These are phyloP conservation scores for Brassica hybrid DNA, from an alignment of 441 rosid genomes.

Conservation along the genomic window DNA sequence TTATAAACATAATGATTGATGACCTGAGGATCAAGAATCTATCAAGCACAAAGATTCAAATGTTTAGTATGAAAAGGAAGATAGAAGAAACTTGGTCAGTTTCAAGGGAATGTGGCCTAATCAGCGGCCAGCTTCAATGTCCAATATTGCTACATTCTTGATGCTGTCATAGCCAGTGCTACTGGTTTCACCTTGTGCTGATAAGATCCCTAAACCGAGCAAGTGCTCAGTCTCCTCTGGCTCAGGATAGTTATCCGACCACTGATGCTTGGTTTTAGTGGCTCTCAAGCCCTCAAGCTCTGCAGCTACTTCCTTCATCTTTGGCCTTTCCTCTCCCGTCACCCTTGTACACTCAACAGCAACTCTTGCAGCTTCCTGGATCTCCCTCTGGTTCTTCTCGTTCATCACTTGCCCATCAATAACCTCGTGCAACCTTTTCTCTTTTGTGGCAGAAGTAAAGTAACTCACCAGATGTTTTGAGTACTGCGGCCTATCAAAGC, in stretches of 20 bases:
- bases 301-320: constrained; percentile 7
- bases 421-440: constrained; percentile 4
- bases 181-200: not conserved
- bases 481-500: constrained; percentile 20
- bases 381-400: not conserved
- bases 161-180: constrained; percentile 31
- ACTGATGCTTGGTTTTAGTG: not conserved
- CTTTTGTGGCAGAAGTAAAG: not conserved
- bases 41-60: not conserved
- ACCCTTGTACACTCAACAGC: constrained; percentile 9
- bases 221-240: constrained; percentile 2
- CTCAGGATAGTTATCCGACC: not conserved
- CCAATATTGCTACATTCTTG: constrained; percentile 6
- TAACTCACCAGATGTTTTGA: constrained; percentile 1
- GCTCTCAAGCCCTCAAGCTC: not conserved
- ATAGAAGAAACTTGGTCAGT: not conserved
- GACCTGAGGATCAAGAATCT: constrained; percentile 1
- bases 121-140: constrained; percentile 39
- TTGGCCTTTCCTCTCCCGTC: not conserved
- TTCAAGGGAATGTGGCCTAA: not conserved
- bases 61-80: not conserved
- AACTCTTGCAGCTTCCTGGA: not conserved
- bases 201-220: constrained; percentile 4
- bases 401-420: constrained; percentile 8
- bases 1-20: not conserved